Percentiles rank a stretch among this genome's conserved stretches.
These are phyloP conservation scores for Eimeria maxima DNA, from an alignment of 169 alveolate species.

Conservation along the genomic window DNA sequence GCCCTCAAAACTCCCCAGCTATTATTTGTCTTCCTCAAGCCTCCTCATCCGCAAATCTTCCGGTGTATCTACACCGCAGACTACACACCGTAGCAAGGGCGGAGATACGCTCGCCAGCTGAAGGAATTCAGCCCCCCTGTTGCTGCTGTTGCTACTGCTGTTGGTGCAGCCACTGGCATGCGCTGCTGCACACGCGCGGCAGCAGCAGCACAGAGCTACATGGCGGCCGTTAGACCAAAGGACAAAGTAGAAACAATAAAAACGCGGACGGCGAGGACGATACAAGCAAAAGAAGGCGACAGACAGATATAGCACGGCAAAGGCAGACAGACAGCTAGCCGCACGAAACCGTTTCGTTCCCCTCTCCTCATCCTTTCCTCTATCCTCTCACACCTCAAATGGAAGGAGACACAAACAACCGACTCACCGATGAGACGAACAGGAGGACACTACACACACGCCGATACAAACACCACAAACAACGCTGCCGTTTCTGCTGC, in stretches of 20 bases:
- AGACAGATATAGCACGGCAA: not conserved
- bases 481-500: not conserved
- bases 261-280: not conserved
- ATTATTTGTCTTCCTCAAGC: not conserved
- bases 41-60: not conserved
- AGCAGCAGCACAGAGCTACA: not conserved
- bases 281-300: not conserved
- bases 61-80: not conserved
- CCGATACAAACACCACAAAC: not conserved
- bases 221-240: not conserved
- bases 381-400: not conserved
- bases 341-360: not conserved
- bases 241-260: not conserved
- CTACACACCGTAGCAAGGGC: not conserved
- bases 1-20: not conserved
- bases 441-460: not conserved
- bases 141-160: conserved; percentile 37
- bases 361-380: not conserved
- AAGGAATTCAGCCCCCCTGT: not conserved
- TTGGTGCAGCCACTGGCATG: not conserved
- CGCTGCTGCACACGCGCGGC: not conserved
- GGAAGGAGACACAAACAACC: not conserved
- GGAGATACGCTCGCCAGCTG: not conserved
- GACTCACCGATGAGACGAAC: not conserved
- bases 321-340: not conserved